phyloP scores from a whole-genome alignment of 208 protist species.

The Leishmania major region DNA sequence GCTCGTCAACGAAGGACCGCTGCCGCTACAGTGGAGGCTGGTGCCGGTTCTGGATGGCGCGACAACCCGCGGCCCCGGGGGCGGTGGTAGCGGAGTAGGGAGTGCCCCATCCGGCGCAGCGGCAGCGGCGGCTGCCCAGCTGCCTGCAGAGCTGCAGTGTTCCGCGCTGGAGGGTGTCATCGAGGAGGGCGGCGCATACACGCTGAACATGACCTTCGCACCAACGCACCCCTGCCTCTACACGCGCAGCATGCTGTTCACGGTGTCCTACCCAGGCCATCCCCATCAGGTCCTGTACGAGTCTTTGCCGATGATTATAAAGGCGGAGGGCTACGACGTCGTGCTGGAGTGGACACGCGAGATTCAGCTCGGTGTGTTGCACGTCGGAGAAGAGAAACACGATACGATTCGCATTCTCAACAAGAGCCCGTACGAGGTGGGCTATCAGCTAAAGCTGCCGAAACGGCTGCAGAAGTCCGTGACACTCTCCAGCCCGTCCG shows the following conservation, averaged over 20 bases:
- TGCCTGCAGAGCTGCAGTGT: slow-evolving; percentile 77
- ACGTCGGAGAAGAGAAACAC: slow-evolving; percentile 85
- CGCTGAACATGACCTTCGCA: slow-evolving; percentile 67
- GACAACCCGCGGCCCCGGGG: neutral
- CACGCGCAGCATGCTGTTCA: slow-evolving; percentile 57
- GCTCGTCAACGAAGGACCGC: slow-evolving; percentile 73
- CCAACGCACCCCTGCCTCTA: slow-evolving; percentile 79
- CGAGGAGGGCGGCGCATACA: slow-evolving; percentile 55
- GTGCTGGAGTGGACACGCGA: slow-evolving; percentile 91
- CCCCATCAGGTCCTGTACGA: slow-evolving; percentile 58
- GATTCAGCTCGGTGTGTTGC: slow-evolving; percentile 90
- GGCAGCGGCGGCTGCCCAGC: slow-evolving; percentile 50
- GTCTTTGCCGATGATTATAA: slow-evolving; percentile 69
- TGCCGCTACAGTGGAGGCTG: slow-evolving; percentile 82
- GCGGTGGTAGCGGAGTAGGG: neutral
- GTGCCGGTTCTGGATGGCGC: slow-evolving; percentile 16
- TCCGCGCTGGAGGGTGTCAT: slow-evolving; percentile 67
- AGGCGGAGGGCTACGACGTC: slow-evolving; percentile 93
- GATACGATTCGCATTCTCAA: slow-evolving; percentile 89
- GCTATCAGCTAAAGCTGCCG: slow-evolving; percentile 86
- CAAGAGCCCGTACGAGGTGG: slow-evolving; percentile 94
- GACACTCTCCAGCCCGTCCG: slow-evolving; percentile 60
- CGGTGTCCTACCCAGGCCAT: slow-evolving; percentile 53
- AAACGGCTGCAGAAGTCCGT: slow-evolving; percentile 67
- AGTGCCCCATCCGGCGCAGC: slow-evolving; percentile 3